Evolutionary conservation across 108 stramenopile genomes (phyloP), one percentile per base, ranked within the genome.

Genomic region (Epithemia pelagica): DNA sequence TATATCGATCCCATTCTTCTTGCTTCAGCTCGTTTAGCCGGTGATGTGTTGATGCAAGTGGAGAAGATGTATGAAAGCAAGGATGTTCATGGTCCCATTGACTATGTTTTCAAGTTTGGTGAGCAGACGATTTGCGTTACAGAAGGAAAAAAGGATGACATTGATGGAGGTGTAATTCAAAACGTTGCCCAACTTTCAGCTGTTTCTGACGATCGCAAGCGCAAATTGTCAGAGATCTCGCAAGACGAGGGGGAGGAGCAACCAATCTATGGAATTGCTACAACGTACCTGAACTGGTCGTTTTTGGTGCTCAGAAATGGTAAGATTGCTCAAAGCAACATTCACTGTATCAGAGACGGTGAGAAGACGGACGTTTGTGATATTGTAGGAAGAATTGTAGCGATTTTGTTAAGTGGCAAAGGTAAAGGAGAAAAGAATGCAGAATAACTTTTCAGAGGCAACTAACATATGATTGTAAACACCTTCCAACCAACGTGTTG

Each of bases 251-350:
- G 37, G 37, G 56, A 57, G 26, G 56, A 57, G n/a, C 5, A 26
- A 27, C 56, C 56, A 27, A 57, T 57, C 56, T 57, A 57, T 57
- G 56, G 56, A 57, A 57, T 57, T 57, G 56, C 56, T 26, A 57
- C 56, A 23, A 57, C 56, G 56, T 57, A 57, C 21, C 21, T 57
- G 26, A 57, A 57, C 56, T 57, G 56, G 56, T 26, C 22, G n/a
- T 57, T 57, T 26, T 26, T 57, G 56, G 56, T 57, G 56, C 56
- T 57, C 15, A 57, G 21, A 7, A 27, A 57, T 3, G 56, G 56
- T 7, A n/a, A 18, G 56, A 21, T 57, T 57, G 7, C 56, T 57
- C 56, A 57, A 21, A 57, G 56, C 26, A 26, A 7, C 56, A 57
- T 57, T 57, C 21, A 23, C 21, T 3, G 56, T n/a, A 57, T 57